These are phyloP conservation scores for Erysiphe pisi DNA, from an alignment of 2,329 filamentous ascomycete species.

Conservation along the genomic window DNA sequence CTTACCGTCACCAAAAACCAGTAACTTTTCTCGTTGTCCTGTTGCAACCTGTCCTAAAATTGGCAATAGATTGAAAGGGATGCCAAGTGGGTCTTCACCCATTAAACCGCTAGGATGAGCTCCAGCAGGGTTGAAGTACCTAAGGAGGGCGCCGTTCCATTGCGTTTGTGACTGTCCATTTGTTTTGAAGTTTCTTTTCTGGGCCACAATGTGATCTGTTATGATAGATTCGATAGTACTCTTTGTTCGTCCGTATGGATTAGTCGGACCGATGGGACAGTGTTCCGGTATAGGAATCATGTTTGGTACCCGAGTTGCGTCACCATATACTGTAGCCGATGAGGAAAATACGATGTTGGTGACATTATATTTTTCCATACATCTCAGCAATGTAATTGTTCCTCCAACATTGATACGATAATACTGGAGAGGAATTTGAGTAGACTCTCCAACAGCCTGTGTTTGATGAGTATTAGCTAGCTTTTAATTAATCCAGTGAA, in stretches of 20 bases:
- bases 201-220: conserved; percentile 75
- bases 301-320: conserved; percentile 86
- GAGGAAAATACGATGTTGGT: conserved; percentile 98
- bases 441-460: conserved; percentile 89
- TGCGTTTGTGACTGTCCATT: conserved; percentile 63
- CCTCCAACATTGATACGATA: conserved; percentile 95
- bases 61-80: conserved; percentile 91
- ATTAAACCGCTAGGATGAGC: conserved; percentile 92
- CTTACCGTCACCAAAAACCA: conserved; percentile 88
- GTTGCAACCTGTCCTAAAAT: conserved; percentile 92
- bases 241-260: conserved; percentile 97
- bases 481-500: no score
- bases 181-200: conserved; percentile 74
- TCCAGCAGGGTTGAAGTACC: conserved; percentile 97
- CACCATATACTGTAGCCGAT: conserved; percentile 95
- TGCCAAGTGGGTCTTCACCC: conserved; percentile 93
- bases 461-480: no score
- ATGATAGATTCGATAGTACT: conserved; percentile 85
- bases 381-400: conserved; percentile 72
- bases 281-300: conserved; percentile 99
- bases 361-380: conserved; percentile 83
- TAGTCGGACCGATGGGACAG: conserved; percentile 92
- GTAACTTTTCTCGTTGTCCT: conserved; percentile 82
- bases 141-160: conserved; percentile 86
- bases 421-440: conserved; percentile 90